phyloP scores from a whole-genome alignment of 106 monocot species.

The Posidonia australis region DNA sequence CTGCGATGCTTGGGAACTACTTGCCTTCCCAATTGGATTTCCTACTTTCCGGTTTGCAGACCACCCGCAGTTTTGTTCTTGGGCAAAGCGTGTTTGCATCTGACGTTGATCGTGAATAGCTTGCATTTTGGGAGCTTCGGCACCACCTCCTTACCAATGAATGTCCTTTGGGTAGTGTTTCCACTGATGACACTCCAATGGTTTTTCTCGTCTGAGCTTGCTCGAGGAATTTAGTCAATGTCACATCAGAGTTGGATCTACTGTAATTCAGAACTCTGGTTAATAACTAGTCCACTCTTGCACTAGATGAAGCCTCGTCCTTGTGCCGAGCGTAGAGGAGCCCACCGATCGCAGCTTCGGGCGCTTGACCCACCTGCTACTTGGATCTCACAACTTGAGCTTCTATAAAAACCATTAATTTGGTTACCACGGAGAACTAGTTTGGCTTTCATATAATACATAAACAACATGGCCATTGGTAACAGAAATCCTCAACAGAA shows the following conservation, averaged over 20 bases:
- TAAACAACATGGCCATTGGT: no score
- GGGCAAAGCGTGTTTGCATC: background rate
- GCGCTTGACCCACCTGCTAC: conserved; percentile 49
- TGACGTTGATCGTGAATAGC: background rate
- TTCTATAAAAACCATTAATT: no score
- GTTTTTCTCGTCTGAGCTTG: conserved; percentile 1
- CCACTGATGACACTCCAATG: conserved; percentile 4
- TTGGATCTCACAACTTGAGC: conserved; percentile 19
- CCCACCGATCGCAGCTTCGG: conserved; percentile 19
- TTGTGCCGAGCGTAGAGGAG: conserved; percentile 1
- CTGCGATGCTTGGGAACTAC: conserved; percentile 52
- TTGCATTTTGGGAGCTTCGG: conserved; percentile 6
- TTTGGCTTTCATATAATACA: no score
- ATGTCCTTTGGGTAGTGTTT: conserved; percentile 12
- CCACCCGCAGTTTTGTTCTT: background rate
- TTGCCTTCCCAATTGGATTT: conserved; percentile 10
- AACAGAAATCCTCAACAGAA: no score
- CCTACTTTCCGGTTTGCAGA: background rate
- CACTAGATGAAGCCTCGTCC: conserved; percentile 15
- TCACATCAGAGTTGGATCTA: conserved; percentile 11
- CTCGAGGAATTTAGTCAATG: conserved; percentile 9
- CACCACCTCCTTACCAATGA: conserved; percentile 67
- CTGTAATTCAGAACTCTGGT: conserved; percentile 22
- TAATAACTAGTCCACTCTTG: conserved; percentile 5
- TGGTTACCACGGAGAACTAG: no score